phyloP scores from a whole-genome alignment of 495 filamentous ascomycete species.

The Trichoderma erinaceum region DNA sequence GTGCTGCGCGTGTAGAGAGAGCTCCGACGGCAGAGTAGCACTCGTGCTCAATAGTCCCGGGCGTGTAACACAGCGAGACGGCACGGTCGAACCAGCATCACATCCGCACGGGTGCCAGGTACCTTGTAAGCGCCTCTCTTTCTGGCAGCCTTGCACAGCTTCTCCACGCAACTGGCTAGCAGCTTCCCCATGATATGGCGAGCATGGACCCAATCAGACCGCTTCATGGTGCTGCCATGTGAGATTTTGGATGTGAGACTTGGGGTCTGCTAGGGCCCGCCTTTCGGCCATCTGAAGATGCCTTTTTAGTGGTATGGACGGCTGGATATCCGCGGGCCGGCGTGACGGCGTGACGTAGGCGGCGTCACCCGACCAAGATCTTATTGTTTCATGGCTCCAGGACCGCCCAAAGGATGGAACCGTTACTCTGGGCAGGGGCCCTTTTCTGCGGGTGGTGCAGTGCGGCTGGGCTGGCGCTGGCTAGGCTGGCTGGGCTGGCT shows the following conservation, averaged over 20 bases:
- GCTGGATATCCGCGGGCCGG: conserved; percentile 9
- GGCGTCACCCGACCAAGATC: conserved; percentile 11
- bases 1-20: background rate
- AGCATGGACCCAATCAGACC: background rate
- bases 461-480: background rate
- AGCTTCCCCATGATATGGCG: conserved; percentile 2
- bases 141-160: conserved; percentile 3
- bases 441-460: background rate
- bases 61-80: background rate
- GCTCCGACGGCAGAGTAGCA: background rate
- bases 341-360: conserved; percentile 9
- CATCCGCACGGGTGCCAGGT: background rate
- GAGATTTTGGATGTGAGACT: conserved; percentile 11
- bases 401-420: background rate
- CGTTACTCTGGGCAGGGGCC: background rate
- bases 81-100: background rate
- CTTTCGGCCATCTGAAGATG: conserved; percentile 6
- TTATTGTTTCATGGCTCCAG: background rate
- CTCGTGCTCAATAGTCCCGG: conserved; percentile 7
- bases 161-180: background rate
- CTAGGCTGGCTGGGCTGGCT: too few species aligned
- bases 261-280: conserved; percentile 2
- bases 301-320: background rate
- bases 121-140: background rate
- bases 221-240: background rate